Evolutionary conservation across 495 filamentous ascomycete species (phyloP), one percentile per base, ranked within the genome.

Genomic region (Chaetomium cochliodes): DNA sequence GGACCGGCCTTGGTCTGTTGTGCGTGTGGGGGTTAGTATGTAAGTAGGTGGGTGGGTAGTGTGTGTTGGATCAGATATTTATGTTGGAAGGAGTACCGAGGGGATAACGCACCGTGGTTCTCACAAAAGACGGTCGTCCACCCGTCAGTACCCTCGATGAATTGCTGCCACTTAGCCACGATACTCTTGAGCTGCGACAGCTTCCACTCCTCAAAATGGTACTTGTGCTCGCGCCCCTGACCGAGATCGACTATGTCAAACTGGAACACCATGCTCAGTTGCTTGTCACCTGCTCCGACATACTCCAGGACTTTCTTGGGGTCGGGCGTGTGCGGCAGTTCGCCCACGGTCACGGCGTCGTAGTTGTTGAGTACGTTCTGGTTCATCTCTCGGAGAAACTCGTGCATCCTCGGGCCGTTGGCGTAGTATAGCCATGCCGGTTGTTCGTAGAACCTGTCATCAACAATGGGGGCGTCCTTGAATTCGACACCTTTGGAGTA

Each of bases 221-320:
- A 79, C 61, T 71, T 75, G 57, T 82, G 78, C 9, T 79, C 74
- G 8, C 71, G 65, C 13, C 84, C 84, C 57, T 83, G 72, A 9
- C 87, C 88, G 33, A 90, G 76, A 64, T 86, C 83, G 16, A 86
- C 82, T 51, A 81, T 78, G 65, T 90, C 88, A 65, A 91, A 91
- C 65, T 89, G 84, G 76, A 92, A 91, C 30, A 90, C 83, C 89
- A 92, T 92, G 76, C 85, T 85, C 51, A 92, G 78, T 70, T 91
- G 86, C 52, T 80, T 76, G 30, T 85, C 83, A 49, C 82, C 80
- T 15, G 79, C 76, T 3, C 81, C 78, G 25, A 92, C 84, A 37
- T 83, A 84, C 16, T 80, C 77, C 30, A 90, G 77, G 1, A 90
- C 84, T 66, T 89, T 82, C 41, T 81, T 73, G 8, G 74, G 72